A percentile compares a stretch with the other conserved stretches of the same genome.
These are phyloP conservation scores for Insectozyma bohioensis DNA, from an alignment of 1,139 yeast species.

Conservation along the genomic window DNA sequence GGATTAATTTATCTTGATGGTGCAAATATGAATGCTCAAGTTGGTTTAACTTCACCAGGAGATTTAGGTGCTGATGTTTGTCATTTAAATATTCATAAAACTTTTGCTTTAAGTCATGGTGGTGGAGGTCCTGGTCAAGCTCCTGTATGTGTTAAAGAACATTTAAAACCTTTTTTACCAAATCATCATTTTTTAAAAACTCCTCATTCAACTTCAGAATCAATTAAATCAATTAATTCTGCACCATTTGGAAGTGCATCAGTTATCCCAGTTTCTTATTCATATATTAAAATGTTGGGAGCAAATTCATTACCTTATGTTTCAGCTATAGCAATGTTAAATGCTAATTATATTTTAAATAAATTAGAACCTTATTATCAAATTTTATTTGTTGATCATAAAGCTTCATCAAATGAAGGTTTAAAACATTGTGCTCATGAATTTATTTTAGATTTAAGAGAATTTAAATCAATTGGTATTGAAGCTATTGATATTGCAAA, in stretches of 20 bases:
- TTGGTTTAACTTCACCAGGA: conserved; percentile 96
- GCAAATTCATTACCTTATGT: conserved; percentile 80
- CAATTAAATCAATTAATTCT: conserved; percentile 79
- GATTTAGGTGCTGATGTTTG: conserved; percentile 99
- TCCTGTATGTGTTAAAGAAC: conserved; percentile 90
- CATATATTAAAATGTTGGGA: conserved; percentile 94
- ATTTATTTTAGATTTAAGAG: conserved; percentile 88
- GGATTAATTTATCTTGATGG: conserved; percentile 98
- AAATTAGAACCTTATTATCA: conserved; percentile 69
- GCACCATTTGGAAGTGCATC: conserved; percentile 97
- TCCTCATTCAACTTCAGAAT: conserved; percentile 51
- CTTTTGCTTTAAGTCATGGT: conserved; percentile 97
- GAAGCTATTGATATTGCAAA: conserved; percentile 97
- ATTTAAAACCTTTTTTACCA: conserved; percentile 82
- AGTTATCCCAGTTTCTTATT: conserved; percentile 88
- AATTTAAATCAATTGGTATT: conserved; percentile 74
- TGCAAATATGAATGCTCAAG: conserved; percentile 99
- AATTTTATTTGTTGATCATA: conserved; percentile 67
- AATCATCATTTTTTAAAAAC: conserved; percentile 65
- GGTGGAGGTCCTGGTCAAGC: conserved; percentile 99
- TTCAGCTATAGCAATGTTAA: conserved; percentile 85
- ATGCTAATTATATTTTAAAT: conserved; percentile 93
- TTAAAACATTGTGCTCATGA: conserved; percentile 93
- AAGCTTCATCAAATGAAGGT: conserved; percentile 35
- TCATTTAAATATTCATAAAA: conserved; percentile 93